Base-by-base conservation (phyloP, 148 eudicot species). In the Camellia sinensis region DNA sequence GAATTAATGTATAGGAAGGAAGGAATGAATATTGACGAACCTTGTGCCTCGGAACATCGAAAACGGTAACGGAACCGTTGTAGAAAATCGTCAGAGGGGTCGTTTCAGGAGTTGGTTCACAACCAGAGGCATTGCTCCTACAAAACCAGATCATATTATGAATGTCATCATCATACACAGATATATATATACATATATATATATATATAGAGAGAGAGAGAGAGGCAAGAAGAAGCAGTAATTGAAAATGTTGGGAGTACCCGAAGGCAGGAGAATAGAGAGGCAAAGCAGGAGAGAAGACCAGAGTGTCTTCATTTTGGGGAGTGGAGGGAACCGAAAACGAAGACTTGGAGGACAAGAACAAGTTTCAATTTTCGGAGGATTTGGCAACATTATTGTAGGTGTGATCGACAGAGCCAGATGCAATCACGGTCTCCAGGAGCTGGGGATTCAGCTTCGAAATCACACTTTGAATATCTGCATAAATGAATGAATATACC, bases 371-470 rank as follows among this genome's bases (percentile, higher is more conserved):
- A 15, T 73, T 74, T 17, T 41, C 59, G 15, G 75, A 63, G 10
- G 19, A 45, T 17, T 54, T 73, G 0, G 18, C 13, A 40, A 1
- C 37, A 18, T 4, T 14, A 29, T 29, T 29, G 66, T 22, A 14
- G 12, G 1, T 50, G 5, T 14, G 75, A 5, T 63, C 19, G 7
- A 67, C n/a, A 19, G 79, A 66, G 4, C 74, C 88, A 2, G 86
- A 83, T 3, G 87, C 92, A 15, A 93, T 84, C 57, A 90, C 85
- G 48, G 87, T 87, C 84, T 86, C 91, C 66, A 93, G 79, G 0
- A 93, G 77, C 63, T 91, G 90, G 1, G 97, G 95, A 61, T 87
- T 88, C 8, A 93, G 84, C 88, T 90, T 93, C 2, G 95, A 87
- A 15, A 91, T 86, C 3, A 75, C 91, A 60, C 78, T 60, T 44